These are phyloP conservation scores for Sungouiella thailandica DNA, from an alignment of 805 yeast species.

Conservation along the genomic window DNA sequence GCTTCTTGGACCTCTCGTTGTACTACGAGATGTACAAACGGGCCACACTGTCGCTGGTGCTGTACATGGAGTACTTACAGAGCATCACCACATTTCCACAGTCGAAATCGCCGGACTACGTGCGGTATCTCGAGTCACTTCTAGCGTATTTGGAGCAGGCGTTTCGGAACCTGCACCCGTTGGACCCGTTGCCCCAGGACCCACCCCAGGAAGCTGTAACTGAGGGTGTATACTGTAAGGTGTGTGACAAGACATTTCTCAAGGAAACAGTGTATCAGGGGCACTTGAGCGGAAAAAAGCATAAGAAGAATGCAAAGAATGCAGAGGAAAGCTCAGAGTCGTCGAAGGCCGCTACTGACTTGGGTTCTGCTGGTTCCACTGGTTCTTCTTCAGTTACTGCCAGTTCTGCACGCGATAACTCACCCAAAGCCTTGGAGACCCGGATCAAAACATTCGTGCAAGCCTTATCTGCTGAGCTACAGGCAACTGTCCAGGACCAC, in stretches of 20 bases:
- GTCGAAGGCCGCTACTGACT: background rate
- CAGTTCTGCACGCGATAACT: too few species aligned
- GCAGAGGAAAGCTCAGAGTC: background rate
- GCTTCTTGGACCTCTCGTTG: constrained; percentile 50
- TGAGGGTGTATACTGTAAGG: constrained; percentile 47
- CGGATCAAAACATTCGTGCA: constrained; percentile 32
- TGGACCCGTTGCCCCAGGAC: constrained; percentile 5
- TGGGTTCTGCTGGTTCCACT: too few species aligned
- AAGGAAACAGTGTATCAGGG: constrained; percentile 60
- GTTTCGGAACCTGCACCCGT: constrained; percentile 32
- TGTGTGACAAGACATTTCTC: constrained; percentile 61
- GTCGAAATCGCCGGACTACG: constrained; percentile 30
- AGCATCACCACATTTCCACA: constrained; percentile 10
- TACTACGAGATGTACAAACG: constrained; percentile 54
- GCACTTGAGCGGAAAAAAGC: constrained; percentile 75
- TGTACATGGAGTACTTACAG: constrained; percentile 47
- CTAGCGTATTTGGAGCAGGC: constrained; percentile 46
- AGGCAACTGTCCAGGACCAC: constrained; percentile 52
- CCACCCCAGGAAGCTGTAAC: constrained; percentile 8
- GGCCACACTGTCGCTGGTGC: constrained; percentile 15
- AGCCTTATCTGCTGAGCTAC: constrained; percentile 36
- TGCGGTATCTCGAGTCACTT: constrained; percentile 42
- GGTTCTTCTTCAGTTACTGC: too few species aligned
- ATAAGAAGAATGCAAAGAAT: constrained; percentile 43
- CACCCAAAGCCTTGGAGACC: constrained; percentile 26